Evolutionary conservation across 441 rosid species (phyloP), one percentile per base, ranked within the genome.

Genomic region (Bruguiera hainesii): DNA sequence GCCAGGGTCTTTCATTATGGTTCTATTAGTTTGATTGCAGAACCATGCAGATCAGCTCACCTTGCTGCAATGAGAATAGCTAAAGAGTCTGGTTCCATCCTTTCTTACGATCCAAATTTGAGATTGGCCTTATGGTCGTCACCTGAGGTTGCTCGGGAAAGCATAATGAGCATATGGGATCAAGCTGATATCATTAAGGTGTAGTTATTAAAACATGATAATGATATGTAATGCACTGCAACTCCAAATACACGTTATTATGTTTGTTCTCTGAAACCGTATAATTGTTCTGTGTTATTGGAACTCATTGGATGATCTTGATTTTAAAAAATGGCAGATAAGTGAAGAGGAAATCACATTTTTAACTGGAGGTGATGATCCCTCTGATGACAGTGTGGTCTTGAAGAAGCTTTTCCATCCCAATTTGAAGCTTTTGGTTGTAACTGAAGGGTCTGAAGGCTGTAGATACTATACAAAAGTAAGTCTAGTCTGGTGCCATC

Each of bases 391-490:
- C 73, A 76, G 81, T 2, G 90, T 91, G 66, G 98, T 95, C 76
- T 63, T 89, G 81, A 64, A 85, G 73, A 95, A 88, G 79, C 93
- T 95, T 65, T 95, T 85, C 68, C 96, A 90, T 81, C 91, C 96
- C 49, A 77, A 86, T 69, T 88, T 91, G 50, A 90, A 82, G 79
- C 97, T 95, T 77, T 85, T 95, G 76, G 57, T 95, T 21, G 93
- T 95, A 19, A 91, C 97, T 37, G 99, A 95, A 81, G 99, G 98
- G 66, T 79, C 98, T 29, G 74, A 80, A 10, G 99, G 99, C 28
- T 94, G 96, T 81, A 84, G 97, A 85, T 94, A 91, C 77, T 94
- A 84, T 81, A 91, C 99, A 70, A 77, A 88, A 94, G 99, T 91
- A 75, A 71, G 67, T 18, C 61, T 25, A 42, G 7, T 52, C 19